phyloP scores from a whole-genome alignment of 768 basidiomycete species.

The Pulveroboletus sp. region DNA sequence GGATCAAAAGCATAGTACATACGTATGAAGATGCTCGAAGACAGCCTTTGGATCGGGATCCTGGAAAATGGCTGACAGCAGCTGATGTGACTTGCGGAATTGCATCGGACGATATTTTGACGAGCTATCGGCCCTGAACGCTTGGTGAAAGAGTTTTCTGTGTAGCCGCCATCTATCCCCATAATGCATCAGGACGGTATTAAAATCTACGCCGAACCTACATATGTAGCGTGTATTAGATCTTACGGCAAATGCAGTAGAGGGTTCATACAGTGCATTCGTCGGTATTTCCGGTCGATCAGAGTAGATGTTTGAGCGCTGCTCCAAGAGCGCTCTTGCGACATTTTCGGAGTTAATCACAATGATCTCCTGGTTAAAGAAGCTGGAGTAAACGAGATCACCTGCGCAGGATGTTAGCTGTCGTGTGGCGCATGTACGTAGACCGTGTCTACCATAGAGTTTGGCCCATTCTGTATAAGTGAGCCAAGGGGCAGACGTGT shows the following conservation, averaged over 20 bases:
- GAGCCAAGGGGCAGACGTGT: conserved; percentile 14
- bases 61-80: conserved; percentile 27
- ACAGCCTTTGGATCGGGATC: conserved; percentile 18
- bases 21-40: conserved; percentile 19
- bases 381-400: conserved; percentile 22
- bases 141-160: conserved; percentile 34
- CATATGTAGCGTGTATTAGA: not conserved
- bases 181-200: conserved; percentile 32
- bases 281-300: conserved; percentile 28
- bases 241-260: not conserved
- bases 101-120: conserved; percentile 31
- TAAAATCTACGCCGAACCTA: conserved; percentile 33
- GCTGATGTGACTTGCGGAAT: conserved; percentile 23
- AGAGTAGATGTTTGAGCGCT: conserved; percentile 27
- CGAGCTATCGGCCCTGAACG: conserved; percentile 26
- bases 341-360: conserved; percentile 26
- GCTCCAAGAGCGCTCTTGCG: conserved; percentile 23
- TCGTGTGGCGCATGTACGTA: not conserved
- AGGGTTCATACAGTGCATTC: conserved; percentile 11
- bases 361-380: conserved; percentile 23
- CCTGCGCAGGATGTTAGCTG: conserved; percentile 12
- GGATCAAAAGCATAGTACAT: not conserved
- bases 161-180: conserved; percentile 35
- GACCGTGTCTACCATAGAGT: conserved; percentile 9
- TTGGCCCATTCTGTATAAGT: conserved; percentile 17